Percentiles rank a stretch among this genome's conserved stretches.
These are phyloP conservation scores for Agaricus sinodeliciosus DNA, from an alignment of 768 basidiomycete genomes.

Conservation along the genomic window DNA sequence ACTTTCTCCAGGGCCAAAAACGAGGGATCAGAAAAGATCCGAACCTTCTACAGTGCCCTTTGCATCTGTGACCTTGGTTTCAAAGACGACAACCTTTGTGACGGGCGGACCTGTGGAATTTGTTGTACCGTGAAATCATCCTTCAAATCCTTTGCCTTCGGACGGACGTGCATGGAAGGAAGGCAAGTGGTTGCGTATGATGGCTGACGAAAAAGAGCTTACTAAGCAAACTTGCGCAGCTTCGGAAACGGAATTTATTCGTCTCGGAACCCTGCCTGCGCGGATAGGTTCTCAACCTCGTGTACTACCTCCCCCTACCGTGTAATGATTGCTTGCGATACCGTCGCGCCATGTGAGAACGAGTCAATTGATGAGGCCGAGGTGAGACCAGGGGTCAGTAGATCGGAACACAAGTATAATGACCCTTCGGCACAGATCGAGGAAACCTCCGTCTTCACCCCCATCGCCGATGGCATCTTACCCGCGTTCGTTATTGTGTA, in stretches of 20 bases:
- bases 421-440: constrained; percentile 24
- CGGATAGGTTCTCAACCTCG: constrained; percentile 58
- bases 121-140: constrained; percentile 52
- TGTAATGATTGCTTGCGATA: constrained; percentile 57
- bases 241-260: constrained; percentile 61
- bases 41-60: constrained; percentile 57
- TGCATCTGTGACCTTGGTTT: constrained; percentile 65
- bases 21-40: constrained; percentile 37
- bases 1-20: constrained; percentile 25
- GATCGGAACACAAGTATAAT: too few species aligned
- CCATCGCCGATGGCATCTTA: constrained; percentile 45
- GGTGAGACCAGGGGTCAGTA: constrained; percentile 14
- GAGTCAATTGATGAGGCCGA: constrained; percentile 17
- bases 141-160: constrained; percentile 55
- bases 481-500: constrained; percentile 55
- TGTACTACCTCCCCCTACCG: constrained; percentile 63
- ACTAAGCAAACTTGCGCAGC: constrained; percentile 22
- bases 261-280: constrained; percentile 49
- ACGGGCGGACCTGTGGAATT: constrained; percentile 59
- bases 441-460: constrained; percentile 48
- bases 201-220: not conserved
- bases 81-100: constrained; percentile 44
- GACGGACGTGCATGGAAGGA: constrained; percentile 42
- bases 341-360: constrained; percentile 32
- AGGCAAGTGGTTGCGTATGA: constrained; percentile 26